Evolutionary conservation across 2,329 filamentous ascomycete genomes (phyloP).

Genomic region (Aspergillus ustus): DNA sequence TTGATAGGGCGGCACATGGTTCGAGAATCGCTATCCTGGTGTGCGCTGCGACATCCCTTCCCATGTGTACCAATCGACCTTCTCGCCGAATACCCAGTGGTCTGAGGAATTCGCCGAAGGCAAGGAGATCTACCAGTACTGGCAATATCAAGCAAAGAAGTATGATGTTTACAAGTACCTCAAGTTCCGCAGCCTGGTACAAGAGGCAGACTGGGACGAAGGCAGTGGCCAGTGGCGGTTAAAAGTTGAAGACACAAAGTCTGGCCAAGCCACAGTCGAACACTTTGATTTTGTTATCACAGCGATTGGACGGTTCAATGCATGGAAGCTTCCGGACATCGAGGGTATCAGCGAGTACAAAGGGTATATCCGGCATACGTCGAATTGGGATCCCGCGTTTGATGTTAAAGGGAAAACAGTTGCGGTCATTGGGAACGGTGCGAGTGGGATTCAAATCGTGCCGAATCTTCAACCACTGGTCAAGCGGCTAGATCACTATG

Average conservation of each 20-base stretch:
- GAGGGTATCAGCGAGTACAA: not conserved
- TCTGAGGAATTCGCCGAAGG: not conserved
- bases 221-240: not conserved
- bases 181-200: no score
- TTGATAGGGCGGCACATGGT: conserved; percentile 25
- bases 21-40: conserved; percentile 36
- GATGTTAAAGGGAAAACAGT: not conserved
- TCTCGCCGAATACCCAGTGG: not conserved
- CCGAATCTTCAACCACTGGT: not conserved
- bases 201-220: no score
- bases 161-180: no score
- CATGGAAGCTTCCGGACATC: conserved; percentile 10
- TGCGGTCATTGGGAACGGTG: not conserved
- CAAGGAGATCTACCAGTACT: not conserved
- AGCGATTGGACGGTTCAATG: not conserved
- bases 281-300: conserved; percentile 7
- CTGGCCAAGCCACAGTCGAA: not conserved
- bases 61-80: conserved; percentile 32
- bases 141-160: not conserved
- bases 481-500: not conserved
- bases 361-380: conserved; percentile 7
- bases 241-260: not conserved
- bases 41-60: conserved; percentile 39
- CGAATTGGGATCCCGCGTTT: not conserved
- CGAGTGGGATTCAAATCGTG: conserved; percentile 3